A percentile compares a stretch with the other conserved stretches of the same genome.
phyloP scores from a whole-genome alignment of 2,329 filamentous ascomycete species.

The Helotiales sp. region DNA sequence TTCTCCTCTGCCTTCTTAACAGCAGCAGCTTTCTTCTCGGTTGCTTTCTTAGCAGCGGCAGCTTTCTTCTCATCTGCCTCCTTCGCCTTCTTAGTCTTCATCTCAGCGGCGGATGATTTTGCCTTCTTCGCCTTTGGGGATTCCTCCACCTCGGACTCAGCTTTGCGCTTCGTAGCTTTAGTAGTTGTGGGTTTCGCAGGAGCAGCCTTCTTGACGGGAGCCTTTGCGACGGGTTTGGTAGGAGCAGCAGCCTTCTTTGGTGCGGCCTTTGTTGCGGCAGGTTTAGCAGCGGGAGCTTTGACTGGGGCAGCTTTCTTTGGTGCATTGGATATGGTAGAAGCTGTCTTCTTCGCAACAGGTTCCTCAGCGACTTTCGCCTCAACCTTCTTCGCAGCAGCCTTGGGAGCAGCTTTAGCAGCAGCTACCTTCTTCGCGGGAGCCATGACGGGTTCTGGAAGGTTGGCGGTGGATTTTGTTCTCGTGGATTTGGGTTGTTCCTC shows the following conservation, averaged over 20 bases:
- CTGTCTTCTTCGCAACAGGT: constrained; percentile 19
- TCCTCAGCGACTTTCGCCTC: background rate
- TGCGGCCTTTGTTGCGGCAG: background rate
- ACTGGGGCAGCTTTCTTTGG: background rate
- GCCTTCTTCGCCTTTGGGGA: background rate
- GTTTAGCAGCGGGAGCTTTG: background rate
- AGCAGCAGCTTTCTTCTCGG: constrained; percentile 6
- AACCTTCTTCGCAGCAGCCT: background rate
- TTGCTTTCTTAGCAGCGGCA: background rate
- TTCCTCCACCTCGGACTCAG: background rate
- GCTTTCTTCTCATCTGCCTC: constrained; percentile 21
- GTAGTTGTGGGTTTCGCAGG: background rate
- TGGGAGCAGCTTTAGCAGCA: constrained; percentile 4
- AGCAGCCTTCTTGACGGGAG: background rate
- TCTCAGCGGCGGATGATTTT: background rate
- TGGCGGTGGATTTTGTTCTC: constrained; percentile 21
- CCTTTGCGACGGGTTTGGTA: background rate
- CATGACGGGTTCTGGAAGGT: constrained; percentile 19
- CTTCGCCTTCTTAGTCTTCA: background rate
- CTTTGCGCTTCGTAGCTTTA: background rate
- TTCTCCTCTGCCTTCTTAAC: constrained; percentile 13
- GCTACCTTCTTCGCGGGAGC: constrained; percentile 7
- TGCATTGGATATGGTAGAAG: constrained; percentile 6
- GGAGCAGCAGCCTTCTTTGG: background rate
- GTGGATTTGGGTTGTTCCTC: constrained; percentile 19